phyloP scores from a whole-genome alignment of 2,329 filamentous ascomycete genomes.

The Claviceps africana region DNA sequence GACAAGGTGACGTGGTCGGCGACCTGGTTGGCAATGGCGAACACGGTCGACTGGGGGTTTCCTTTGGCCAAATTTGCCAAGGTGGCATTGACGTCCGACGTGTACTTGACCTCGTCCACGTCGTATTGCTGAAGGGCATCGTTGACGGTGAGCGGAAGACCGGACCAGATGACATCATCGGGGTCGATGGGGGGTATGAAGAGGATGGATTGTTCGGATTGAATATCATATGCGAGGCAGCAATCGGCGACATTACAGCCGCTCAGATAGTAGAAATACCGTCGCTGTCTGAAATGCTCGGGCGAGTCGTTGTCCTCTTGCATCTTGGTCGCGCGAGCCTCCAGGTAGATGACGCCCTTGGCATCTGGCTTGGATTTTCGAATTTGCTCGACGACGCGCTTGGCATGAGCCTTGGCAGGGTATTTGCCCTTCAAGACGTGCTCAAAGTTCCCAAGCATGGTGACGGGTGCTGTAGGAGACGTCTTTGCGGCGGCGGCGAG shows the following conservation, averaged over 20 bases:
- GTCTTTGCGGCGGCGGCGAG: neutral
- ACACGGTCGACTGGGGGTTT: conserved; percentile 37
- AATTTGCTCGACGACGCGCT: conserved; percentile 69
- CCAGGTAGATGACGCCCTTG: conserved; percentile 68
- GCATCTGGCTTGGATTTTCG: conserved; percentile 49
- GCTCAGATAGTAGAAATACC: conserved; percentile 89
- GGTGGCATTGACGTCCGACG: conserved; percentile 61
- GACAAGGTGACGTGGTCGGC: conserved; percentile 58
- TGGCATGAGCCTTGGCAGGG: conserved; percentile 78
- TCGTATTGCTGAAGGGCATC: conserved; percentile 70
- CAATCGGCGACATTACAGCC: conserved; percentile 72
- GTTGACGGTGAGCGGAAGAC: conserved; percentile 61
- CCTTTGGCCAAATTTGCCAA: conserved; percentile 38
- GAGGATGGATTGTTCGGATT: conserved; percentile 58
- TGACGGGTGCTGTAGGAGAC: neutral
- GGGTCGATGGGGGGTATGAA: conserved; percentile 84
- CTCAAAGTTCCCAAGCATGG: conserved; percentile 31
- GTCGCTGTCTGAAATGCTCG: conserved; percentile 74
- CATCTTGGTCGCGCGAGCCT: conserved; percentile 67
- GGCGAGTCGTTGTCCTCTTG: conserved; percentile 82
- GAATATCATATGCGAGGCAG: conserved; percentile 68
- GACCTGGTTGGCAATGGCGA: conserved; percentile 67
- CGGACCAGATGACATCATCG: conserved; percentile 88
- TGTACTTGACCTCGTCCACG: conserved; percentile 62
- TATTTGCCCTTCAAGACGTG: conserved; percentile 48